These are phyloP conservation scores for Clarkia xantiana DNA, from an alignment of 345 rosid genomes.

Conservation along the genomic window DNA sequence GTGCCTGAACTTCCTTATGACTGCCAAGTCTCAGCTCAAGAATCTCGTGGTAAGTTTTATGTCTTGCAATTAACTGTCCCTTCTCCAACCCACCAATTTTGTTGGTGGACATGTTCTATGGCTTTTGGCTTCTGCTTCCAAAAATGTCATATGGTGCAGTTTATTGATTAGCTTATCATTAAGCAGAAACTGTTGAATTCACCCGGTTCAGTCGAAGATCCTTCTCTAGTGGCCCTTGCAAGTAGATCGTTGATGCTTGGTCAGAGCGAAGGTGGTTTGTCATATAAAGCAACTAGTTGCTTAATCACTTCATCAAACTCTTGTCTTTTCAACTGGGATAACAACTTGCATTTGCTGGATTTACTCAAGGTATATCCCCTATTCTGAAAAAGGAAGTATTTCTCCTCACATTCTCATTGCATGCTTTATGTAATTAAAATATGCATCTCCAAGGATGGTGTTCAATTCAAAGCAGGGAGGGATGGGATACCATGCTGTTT, in stretches of 20 bases:
- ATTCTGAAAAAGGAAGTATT: not conserved
- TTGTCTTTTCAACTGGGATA: constrained; percentile 51
- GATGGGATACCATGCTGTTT: too few species aligned
- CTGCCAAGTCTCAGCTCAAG: constrained; percentile 60
- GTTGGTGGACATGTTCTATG: too few species aligned
- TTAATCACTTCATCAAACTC: constrained; percentile 68
- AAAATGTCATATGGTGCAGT: not conserved
- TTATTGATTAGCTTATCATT: constrained; percentile 15
- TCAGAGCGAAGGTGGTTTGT: constrained; percentile 58
- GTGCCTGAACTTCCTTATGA: constrained; percentile 32
- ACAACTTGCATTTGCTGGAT: constrained; percentile 51
- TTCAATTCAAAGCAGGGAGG: too few species aligned
- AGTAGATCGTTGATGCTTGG: constrained; percentile 53
- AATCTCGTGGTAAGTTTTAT: constrained; percentile 59
- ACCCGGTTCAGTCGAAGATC: constrained; percentile 74
- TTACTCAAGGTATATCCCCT: constrained; percentile 51
- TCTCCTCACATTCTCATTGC: not conserved
- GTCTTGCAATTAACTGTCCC: not conserved
- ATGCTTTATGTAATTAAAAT: constrained; percentile 2
- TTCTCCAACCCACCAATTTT: too few species aligned
- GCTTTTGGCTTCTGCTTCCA: not conserved
- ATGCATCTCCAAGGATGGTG: too few species aligned
- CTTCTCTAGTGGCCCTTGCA: constrained; percentile 64
- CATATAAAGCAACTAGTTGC: constrained; percentile 60
- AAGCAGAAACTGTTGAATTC: constrained; percentile 67